These are phyloP conservation scores for Pyrenopolyporus hunteri DNA, from an alignment of 495 filamentous ascomycete genomes.

Conservation along the genomic window DNA sequence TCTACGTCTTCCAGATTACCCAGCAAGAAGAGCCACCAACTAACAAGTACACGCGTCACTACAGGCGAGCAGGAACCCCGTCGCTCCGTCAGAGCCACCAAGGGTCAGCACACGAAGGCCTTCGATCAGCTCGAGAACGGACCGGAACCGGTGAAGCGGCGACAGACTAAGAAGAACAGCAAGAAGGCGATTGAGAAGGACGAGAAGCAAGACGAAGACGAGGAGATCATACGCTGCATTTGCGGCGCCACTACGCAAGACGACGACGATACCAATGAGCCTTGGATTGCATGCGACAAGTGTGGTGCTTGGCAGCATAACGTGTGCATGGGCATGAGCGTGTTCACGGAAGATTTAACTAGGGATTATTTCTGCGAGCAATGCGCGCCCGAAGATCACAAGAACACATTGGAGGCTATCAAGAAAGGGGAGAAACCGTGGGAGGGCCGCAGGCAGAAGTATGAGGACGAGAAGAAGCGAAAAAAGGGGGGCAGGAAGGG, in stretches of 20 bases:
- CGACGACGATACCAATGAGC: slow-evolving; percentile 77
- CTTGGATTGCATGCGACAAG: slow-evolving; percentile 88
- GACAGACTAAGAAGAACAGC: slow-evolving; percentile 64
- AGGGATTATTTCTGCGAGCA: slow-evolving; percentile 87
- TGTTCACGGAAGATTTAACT: slow-evolving; percentile 74
- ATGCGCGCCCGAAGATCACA: slow-evolving; percentile 84
- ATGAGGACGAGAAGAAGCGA: slow-evolving; percentile 58
- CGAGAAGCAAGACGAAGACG: slow-evolving; percentile 67
- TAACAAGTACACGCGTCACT: slow-evolving; percentile 6
- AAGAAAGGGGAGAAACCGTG: slow-evolving; percentile 81
- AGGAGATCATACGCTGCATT: slow-evolving; percentile 83
- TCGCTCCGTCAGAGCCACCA: slow-evolving; percentile 92
- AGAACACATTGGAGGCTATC: slow-evolving; percentile 73
- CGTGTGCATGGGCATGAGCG: slow-evolving; percentile 86
- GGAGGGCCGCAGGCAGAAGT: slow-evolving; percentile 69
- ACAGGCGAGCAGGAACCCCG: slow-evolving; percentile 74
- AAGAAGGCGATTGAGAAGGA: slow-evolving; percentile 58
- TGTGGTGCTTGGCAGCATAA: slow-evolving; percentile 97
- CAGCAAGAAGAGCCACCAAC: neutral
- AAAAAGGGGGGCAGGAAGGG: slow-evolving; percentile 56
- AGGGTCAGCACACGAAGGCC: slow-evolving; percentile 90
- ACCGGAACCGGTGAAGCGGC: slow-evolving; percentile 65
- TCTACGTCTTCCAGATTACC: neutral
- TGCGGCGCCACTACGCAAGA: slow-evolving; percentile 89
- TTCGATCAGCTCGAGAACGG: slow-evolving; percentile 71